Base-by-base conservation (phyloP, 2,329 filamentous ascomycete species). In the Alternaria solani region DNA sequence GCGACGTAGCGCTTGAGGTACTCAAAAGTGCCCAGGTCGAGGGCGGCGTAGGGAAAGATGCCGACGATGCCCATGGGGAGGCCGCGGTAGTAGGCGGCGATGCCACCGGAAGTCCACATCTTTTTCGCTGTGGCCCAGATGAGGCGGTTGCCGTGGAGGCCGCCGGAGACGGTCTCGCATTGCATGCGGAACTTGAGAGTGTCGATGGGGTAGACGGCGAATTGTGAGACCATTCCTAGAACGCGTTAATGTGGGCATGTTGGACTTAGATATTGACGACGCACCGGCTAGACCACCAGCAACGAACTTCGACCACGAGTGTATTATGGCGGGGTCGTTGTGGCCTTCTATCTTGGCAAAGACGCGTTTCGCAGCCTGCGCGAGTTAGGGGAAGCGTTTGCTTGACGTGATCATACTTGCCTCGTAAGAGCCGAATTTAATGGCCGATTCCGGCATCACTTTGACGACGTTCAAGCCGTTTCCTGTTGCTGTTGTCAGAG, bases 351-450 rank as follows among this genome's bases (percentile, higher is more conserved):
- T 80, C 61, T 87, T 89, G 49, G 94, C 93, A 62, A 98, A 88
- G 4, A 90, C 88, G 64, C 93, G 89, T 83, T 98, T 99, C 8
- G 93, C 91, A 52, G 93, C 93, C 87, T 89, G 53, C 42, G 61
- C 43, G 20, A 16, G 54, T 73, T 62, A 71, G 66, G 25, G 25
- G 36, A 28, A 38, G 47, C 8, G 39, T 32, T 42, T 49, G 26
- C 12, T 43, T 39, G 57, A 39, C 36, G 42, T 57, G 20, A 39
- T 4, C 20, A 51, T 55, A 63, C 79, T 71, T 77, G 87, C 87
- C 82, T 99, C 95, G 75, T 97, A 99, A 20, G 94, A 94, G 61
- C 95, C 95, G 77, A 99, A 99, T 80, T 97, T 96, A 76, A 99
- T 97, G 26, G 95, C 94, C 28, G 94, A 97, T 81, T 99, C 95